Base-by-base conservation (phyloP, 345 rosid species). In the Tarenaya hassleriana region DNA sequence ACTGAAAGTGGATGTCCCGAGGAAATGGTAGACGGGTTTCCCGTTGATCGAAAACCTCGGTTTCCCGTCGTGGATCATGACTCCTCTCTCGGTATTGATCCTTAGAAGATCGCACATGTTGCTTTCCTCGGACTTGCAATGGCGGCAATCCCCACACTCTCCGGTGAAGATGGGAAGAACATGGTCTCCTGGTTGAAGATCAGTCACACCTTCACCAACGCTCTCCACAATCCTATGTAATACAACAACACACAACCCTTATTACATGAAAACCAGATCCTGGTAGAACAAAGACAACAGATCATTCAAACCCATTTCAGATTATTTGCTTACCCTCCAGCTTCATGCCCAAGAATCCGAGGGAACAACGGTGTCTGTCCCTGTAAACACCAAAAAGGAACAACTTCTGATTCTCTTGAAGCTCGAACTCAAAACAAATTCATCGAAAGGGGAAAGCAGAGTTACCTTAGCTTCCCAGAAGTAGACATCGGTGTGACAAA, bases 1-100 rank as follows among this genome's bases (percentile, higher is more conserved):
- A 8, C 91, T 86, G 16, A 86, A 86, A 2, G 91, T 86, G 5
- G 95, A 86, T 14, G 88, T 80, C 7, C 95, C 95, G 45, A 82
- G 60, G 48, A 86, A 86, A 56, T 86, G 91, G 47, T 82, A 51
- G 16, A 86, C 69, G 1, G 95, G 91, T 62, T 82, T 67, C 37
- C 95, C 95, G 0, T 75, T 64, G 43, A 76, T 73, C 7, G 95
- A 76, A 66, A 86, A 86, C 59, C 91, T 76, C 0, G 95, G 43
- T 42, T 76, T 41, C 14, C 95, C 95, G 35, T 86, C 95, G 54
- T 52, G 55, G 24, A 86, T 64, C 95, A 82, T 82, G 29, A 42
- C 82, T 15, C 72, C 90, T 49, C 95, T 51, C 5, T 82, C 95
- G 0, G 87, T 80, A 32, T 86, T 86, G 71, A 86, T 82, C 56